Evolutionary conservation across 768 basidiomycete species (phyloP), one percentile per base, ranked within the genome.

Genomic region (Mycena crocata): DNA sequence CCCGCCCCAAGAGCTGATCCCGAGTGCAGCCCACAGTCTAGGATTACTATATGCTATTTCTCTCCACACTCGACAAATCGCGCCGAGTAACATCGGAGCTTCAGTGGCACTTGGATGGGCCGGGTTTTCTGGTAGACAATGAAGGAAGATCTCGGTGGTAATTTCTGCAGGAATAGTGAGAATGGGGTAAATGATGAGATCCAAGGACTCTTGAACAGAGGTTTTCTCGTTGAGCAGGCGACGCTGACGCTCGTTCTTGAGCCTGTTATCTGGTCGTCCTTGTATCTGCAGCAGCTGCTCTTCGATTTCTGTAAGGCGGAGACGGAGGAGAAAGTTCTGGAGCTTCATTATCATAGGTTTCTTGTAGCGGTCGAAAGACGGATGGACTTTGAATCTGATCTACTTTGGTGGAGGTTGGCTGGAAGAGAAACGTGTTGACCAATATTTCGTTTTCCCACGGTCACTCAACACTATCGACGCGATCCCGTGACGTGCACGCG

Each of bases 311-410:
- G 54, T 28, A 17, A 63, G 54, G 0, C 62, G 62, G 1, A 30
- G 35, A 24, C 54, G 62, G 4, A 56, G 35, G 28, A 26, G 30
- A 6, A 26, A 0, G 46, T 63, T 63, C 37, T 31, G 13, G 35
- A 31, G 52, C 35, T 56, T 63, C 46, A 63, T 63, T 32, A 5
- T 44, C n/a, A 32, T n/a, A n/a, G n/a, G n/a, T n/a, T n/a, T n/a
- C n/a, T n/a, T n/a, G n/a, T n/a, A n/a, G n/a, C n/a, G n/a, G n/a
- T n/a, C n/a, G n/a, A n/a, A n/a, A n/a, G n/a, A n/a, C n/a, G n/a
- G n/a, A n/a, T n/a, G n/a, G n/a, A n/a, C n/a, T n/a, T n/a, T n/a
- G n/a, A n/a, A n/a, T n/a, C n/a, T n/a, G n/a, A n/a, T n/a, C n/a
- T n/a, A n/a, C n/a, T n/a, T n/a, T n/a, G n/a, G n/a, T n/a, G n/a